Conservation (phyloP, 257 asterid species). For the Penstemon newberryi region DNA sequence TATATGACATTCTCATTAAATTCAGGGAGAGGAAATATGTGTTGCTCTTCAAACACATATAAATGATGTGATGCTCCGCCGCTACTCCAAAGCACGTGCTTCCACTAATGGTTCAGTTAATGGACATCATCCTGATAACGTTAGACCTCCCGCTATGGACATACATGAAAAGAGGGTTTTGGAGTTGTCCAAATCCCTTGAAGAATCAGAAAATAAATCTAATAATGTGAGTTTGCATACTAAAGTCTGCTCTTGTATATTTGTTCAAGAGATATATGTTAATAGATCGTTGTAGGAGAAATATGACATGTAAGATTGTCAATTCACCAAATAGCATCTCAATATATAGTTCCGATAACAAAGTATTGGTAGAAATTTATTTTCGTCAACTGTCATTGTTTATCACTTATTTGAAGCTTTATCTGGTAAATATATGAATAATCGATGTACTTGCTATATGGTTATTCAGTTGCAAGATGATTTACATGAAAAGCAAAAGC, state of each 20-base stretch:
- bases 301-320: no score
- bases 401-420: slow-evolving; percentile 1
- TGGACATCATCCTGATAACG: slow-evolving; percentile 59
- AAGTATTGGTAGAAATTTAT: neutral
- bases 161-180: slow-evolving; percentile 65
- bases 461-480: slow-evolving; percentile 73
- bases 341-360: neutral
- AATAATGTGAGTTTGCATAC: slow-evolving; percentile 58
- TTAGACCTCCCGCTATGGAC: slow-evolving; percentile 53
- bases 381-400: neutral
- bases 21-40: slow-evolving; percentile 97
- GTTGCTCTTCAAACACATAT: slow-evolving; percentile 99
- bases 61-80: slow-evolving; percentile 96
- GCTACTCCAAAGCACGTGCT: slow-evolving; percentile 95
- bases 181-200: slow-evolving; percentile 83
- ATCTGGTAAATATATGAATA: neutral
- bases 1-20: slow-evolving; percentile 21
- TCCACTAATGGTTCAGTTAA: slow-evolving; percentile 71
- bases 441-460: slow-evolving; percentile 17
- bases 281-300: neutral
- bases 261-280: neutral
- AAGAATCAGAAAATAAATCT: slow-evolving; percentile 71
- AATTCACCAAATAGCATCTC: neutral
- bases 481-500: slow-evolving; percentile 62
- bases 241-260: slow-evolving; percentile 11